These are phyloP conservation scores for Lasiosphaeria miniovina DNA, from an alignment of 495 filamentous ascomycete species.

Conservation along the genomic window DNA sequence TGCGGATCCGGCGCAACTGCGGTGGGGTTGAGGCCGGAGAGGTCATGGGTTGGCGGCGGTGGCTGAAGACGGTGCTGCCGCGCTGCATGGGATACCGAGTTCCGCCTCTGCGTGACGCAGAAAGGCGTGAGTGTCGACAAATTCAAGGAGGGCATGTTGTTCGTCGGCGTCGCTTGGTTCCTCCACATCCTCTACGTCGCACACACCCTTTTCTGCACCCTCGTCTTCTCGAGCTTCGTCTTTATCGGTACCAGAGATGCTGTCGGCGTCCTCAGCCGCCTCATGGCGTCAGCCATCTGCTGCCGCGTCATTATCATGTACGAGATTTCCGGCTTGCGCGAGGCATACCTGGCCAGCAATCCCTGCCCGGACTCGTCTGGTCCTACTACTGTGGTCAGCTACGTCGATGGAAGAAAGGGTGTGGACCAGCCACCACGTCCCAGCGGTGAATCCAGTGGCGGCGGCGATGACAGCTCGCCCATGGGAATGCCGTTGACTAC, in stretches of 20 bases:
- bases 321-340: conserved; percentile 18
- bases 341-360: conserved; percentile 7
- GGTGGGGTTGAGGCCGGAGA: neutral
- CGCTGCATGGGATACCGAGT: neutral
- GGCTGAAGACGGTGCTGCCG: neutral
- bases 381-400: too few species aligned
- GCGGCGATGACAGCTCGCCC: too few species aligned
- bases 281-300: conserved; percentile 17
- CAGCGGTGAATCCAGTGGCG: too few species aligned
- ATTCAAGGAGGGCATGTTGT: neutral
- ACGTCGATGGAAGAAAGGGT: too few species aligned
- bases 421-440: too few species aligned
- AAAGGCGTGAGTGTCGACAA: neutral
- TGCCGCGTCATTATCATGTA: conserved; percentile 27
- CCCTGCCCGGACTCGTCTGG: too few species aligned
- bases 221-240: conserved; percentile 24
- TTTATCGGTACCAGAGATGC: conserved; percentile 24
- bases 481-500: too few species aligned
- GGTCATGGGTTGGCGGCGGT: neutral
- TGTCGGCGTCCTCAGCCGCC: conserved; percentile 20
- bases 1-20: conserved; percentile 7
- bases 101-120: conserved; percentile 1
- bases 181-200: conserved; percentile 9
- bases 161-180: conserved; percentile 16
- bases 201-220: conserved; percentile 26